phyloP scores from a whole-genome alignment of 164 flowering plant genomes.

The Annona squamosa region DNA sequence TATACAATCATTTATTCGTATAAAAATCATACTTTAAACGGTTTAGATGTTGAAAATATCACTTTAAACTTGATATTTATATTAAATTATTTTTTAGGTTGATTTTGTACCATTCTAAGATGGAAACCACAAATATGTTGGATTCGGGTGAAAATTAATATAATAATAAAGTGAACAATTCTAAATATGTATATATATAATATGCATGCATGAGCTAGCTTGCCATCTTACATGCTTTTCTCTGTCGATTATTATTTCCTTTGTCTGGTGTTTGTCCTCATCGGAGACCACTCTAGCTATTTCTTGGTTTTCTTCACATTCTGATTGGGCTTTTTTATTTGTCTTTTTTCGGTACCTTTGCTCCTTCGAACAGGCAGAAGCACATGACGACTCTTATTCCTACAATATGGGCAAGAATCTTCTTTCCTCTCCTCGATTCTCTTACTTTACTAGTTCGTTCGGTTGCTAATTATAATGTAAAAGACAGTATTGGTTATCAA shows the following conservation, averaged over 20 bases:
- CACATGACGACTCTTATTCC: slow-evolving; percentile 16
- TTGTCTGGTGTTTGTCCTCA: background rate
- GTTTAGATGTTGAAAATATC: too few relatives aligned
- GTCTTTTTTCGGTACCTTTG: background rate
- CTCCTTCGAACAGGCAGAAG: slow-evolving; percentile 18
- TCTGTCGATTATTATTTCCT: background rate
- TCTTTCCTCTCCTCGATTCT: background rate
- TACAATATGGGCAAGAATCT: slow-evolving; percentile 20
- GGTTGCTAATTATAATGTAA: background rate
- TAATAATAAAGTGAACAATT: too few relatives aligned
- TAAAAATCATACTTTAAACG: too few relatives aligned
- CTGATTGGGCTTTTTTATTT: background rate
- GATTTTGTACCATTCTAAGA: too few relatives aligned
- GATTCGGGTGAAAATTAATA: too few relatives aligned
- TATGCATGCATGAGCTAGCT: background rate
- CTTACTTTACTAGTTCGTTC: background rate
- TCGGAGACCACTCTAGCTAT: background rate
- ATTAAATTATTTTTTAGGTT: too few relatives aligned
- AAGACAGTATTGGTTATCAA: background rate
- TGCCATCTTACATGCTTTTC: background rate
- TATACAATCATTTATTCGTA: too few relatives aligned
- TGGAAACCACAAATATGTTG: too few relatives aligned
- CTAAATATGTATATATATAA: too few relatives aligned
- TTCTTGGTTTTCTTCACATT: background rate
- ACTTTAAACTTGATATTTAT: too few relatives aligned